phyloP scores from a whole-genome alignment of 1,139 yeast species.

The Scheffersomyces stambukii region DNA sequence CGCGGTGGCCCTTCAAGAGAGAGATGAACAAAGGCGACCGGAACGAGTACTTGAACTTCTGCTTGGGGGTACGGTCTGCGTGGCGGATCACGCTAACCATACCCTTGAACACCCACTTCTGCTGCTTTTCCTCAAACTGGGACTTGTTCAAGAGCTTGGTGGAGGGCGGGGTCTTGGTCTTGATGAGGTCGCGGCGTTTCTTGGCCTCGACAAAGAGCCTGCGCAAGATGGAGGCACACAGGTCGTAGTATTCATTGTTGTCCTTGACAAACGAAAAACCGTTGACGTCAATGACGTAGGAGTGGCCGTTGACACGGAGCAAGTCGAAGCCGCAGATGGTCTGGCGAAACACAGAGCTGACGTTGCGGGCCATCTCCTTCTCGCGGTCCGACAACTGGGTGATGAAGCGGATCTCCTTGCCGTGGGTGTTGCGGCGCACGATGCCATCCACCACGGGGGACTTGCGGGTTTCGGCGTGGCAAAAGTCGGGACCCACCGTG shows the following conservation, averaged over 20 bases:
- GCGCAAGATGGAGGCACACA: conserved; percentile 74
- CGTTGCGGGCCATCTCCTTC: conserved; percentile 71
- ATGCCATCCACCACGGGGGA: conserved; percentile 99
- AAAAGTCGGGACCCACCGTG: conserved; percentile 85
- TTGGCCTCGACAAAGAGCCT: conserved; percentile 63
- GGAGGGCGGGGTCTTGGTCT: conserved; percentile 30
- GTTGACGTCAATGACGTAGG: conserved; percentile 95
- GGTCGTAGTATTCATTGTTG: conserved; percentile 79
- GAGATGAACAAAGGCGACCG: conserved; percentile 83
- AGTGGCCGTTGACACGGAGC: conserved; percentile 80
- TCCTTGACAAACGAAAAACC: conserved; percentile 98
- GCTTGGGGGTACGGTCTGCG: conserved; percentile 99
- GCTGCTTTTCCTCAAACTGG: conserved; percentile 73
- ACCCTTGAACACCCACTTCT: conserved; percentile 96
- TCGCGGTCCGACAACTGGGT: conserved; percentile 78
- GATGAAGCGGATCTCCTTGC: conserved; percentile 89
- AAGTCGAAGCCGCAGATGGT: conserved; percentile 98
- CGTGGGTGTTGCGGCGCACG: conserved; percentile 94
- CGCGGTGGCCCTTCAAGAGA: conserved; percentile 87
- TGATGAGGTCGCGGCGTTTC: conserved; percentile 39
- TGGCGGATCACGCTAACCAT: conserved; percentile 89
- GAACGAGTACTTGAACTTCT: conserved; percentile 93
- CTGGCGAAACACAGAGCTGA: conserved; percentile 76
- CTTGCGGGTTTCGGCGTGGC: conserved; percentile 98
- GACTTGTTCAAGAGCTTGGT: conserved; percentile 33